These are phyloP conservation scores for Podospora pseudoanserina DNA, from an alignment of 495 filamentous ascomycete genomes.

Conservation along the genomic window DNA sequence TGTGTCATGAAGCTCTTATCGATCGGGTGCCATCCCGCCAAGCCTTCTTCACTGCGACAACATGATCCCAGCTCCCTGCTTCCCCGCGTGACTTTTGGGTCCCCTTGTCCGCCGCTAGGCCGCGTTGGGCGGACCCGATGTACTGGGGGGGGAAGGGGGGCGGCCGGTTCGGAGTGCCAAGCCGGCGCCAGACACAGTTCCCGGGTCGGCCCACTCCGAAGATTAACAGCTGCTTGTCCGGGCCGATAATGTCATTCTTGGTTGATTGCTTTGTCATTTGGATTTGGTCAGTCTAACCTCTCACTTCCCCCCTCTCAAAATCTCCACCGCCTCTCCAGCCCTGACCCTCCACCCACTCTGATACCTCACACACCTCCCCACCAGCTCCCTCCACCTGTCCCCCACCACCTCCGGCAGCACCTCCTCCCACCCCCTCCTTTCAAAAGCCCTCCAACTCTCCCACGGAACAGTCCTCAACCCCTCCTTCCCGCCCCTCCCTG, in stretches of 20 bases:
- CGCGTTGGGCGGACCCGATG: not conserved
- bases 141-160: not conserved
- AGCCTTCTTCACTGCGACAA: not conserved
- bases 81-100: not conserved
- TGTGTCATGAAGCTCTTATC: not conserved
- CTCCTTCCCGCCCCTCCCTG: constrained; percentile 14
- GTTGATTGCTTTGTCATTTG: not conserved
- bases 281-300: not conserved
- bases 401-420: constrained; percentile 36
- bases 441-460: constrained; percentile 50
- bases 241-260: not conserved
- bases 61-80: not conserved
- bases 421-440: constrained; percentile 36
- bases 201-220: not conserved
- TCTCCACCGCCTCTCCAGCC: constrained; percentile 19
- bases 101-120: not conserved
- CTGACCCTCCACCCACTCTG: constrained; percentile 28
- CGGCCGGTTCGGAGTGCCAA: not conserved
- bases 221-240: not conserved
- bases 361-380: constrained; percentile 35
- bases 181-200: not conserved
- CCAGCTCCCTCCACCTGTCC: constrained; percentile 29
- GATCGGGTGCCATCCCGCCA: not conserved
- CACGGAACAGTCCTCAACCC: constrained; percentile 50
- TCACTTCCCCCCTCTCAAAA: not conserved